These are phyloP conservation scores for Paramecium caudatum DNA, from an alignment of 73 alveolate genomes.

Conservation along the genomic window DNA sequence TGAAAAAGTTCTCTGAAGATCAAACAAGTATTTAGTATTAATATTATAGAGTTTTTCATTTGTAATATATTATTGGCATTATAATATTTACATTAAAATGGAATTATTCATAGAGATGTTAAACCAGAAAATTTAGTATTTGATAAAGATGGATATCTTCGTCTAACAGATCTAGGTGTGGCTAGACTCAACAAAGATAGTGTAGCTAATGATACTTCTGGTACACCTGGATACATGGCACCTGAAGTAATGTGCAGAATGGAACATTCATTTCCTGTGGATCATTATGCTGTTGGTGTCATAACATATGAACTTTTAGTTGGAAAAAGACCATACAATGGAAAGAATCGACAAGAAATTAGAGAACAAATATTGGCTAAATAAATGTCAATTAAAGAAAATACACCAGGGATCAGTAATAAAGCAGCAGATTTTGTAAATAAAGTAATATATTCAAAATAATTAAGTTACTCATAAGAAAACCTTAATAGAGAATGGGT, in stretches of 20 bases:
- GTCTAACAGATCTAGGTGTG: conserved; percentile 86
- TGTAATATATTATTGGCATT: conserved; percentile 80
- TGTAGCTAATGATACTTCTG: conserved; percentile 86
- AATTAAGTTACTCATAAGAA: conserved; percentile 76
- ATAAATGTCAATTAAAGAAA: conserved; percentile 84
- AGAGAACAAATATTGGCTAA: conserved; percentile 80
- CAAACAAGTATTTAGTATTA: conserved; percentile 60
- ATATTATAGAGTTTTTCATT: conserved; percentile 77
- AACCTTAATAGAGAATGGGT: conserved; percentile 91
- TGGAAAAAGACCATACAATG: conserved; percentile 92
- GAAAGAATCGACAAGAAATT: conserved; percentile 87
- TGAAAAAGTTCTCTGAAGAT: conserved; percentile 68
- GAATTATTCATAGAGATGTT: conserved; percentile 83
- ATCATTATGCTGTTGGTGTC: conserved; percentile 86
- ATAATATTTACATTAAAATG: conserved; percentile 76
- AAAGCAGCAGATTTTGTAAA: conserved; percentile 95
- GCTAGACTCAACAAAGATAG: conserved; percentile 82
- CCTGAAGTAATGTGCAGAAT: conserved; percentile 84
- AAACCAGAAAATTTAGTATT: conserved; percentile 84
- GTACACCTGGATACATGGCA: conserved; percentile 94
- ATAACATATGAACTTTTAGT: conserved; percentile 83
- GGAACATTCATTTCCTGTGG: conserved; percentile 78
- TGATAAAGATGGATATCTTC: conserved; percentile 83
- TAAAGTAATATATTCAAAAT: conserved; percentile 77
- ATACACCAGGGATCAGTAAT: conserved; percentile 86